phyloP scores from a whole-genome alignment of 257 asterid genomes.

The Solanum appendiculatum region DNA sequence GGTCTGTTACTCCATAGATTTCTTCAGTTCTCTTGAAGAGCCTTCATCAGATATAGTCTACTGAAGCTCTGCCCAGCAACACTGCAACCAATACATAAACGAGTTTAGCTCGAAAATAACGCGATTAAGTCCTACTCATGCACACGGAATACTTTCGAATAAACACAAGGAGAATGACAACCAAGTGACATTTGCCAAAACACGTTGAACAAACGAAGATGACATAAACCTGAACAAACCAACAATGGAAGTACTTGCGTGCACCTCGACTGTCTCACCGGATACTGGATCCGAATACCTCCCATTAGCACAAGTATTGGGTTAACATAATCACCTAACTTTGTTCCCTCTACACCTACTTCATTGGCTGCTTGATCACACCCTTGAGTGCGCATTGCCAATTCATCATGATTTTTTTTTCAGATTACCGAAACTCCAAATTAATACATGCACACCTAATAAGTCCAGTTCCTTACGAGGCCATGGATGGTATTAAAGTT shows the following conservation, averaged over 20 bases:
- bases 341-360: background rate
- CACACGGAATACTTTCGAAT: background rate
- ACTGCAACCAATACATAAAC: constrained; percentile 21
- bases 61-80: constrained; percentile 94
- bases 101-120: background rate
- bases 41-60: constrained; percentile 73
- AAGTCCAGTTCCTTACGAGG: background rate
- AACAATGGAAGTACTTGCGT: background rate
- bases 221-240: background rate
- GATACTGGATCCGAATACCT: background rate
- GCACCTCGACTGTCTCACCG: background rate
- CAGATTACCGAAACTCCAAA: background rate
- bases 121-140: background rate
- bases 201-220: background rate
- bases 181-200: background rate
- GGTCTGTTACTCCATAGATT: background rate
- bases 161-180: background rate
- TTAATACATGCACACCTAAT: background rate
- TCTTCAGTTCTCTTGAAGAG: constrained; percentile 49
- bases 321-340: background rate
- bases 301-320: background rate
- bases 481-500: background rate
- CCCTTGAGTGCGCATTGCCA: background rate
- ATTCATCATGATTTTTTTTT: background rate
- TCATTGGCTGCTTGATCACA: background rate